Base-by-base conservation (phyloP, 140 eudicot species). In the Anethum foeniculum region DNA sequence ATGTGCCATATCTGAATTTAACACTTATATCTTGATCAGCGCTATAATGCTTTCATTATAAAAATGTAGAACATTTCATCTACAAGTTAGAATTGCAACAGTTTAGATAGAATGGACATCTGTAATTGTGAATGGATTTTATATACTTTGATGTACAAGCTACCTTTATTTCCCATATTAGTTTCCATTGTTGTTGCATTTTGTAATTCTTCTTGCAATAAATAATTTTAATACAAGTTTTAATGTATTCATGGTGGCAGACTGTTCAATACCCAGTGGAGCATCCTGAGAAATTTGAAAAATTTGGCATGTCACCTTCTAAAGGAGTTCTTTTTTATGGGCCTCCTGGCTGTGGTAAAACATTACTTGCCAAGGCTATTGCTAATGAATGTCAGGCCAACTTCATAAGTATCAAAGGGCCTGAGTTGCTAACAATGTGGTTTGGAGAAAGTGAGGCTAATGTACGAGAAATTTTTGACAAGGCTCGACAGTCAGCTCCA, bases 291-390 rank as follows among this genome's bases (percentile, higher is more conserved):
- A 92, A 90, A 75, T 91, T 91, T 44, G 96, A 91, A 83, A 91
- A 91, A 67, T 91, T 91, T 49, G 96, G 96, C 25, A 92, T 92
- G 97, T 90, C 96, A 19, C 97, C 96, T 32, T 92, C 97, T 0
- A 92, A 87, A 76, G 96, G 97, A 78, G 97, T 92, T 77, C 89
- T 92, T 32, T 92, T 92, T 82, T 92, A 92, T 6, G 97, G 97
- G 7, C 97, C 96, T 67, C 97, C 97, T 8, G 97, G 97, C 23
- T 92, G 97, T 85, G 97, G 97, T 6, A 92, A 92, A 80, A 92
- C 97, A 0, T 86, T 92, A 78, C 82, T 92, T 25, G 97, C 97
- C 74, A 92, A 92, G 86, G 97, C 97, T 65, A 92, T 92, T 48
- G 97, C 97, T 49, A 92, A 87, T 78, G 97, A 92, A 82, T 92